phyloP scores from a whole-genome alignment of 495 filamentous ascomycete species.

The Bryoglossum gracile region DNA sequence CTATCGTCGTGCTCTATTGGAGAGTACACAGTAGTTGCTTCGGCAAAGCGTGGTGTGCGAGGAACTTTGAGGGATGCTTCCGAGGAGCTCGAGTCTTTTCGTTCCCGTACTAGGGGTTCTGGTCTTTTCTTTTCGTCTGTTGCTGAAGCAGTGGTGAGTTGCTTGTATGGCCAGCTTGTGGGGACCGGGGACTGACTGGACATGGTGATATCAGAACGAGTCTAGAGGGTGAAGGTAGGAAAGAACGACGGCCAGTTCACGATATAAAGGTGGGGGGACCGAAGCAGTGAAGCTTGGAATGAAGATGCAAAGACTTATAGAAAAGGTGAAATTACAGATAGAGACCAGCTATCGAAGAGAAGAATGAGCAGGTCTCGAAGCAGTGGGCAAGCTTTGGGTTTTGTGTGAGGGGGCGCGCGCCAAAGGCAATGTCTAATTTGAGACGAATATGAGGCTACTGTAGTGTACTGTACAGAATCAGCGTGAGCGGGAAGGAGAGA shows the following conservation, averaged over 20 bases:
- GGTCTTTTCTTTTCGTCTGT: slow-evolving; percentile 45
- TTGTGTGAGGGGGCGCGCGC: slow-evolving; percentile 42
- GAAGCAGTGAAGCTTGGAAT: not conserved
- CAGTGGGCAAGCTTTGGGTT: slow-evolving; percentile 38
- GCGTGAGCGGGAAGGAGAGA: slow-evolving; percentile 13
- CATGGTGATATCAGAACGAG: slow-evolving; percentile 18
- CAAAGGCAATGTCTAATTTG: slow-evolving; percentile 21
- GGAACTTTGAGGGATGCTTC: slow-evolving; percentile 54
- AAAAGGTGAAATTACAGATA: slow-evolving; percentile 30
- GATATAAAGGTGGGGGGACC: not conserved
- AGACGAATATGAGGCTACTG: slow-evolving; percentile 23
- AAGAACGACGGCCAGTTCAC: too few species aligned
- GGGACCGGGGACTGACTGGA: slow-evolving; percentile 17
- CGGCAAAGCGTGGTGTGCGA: slow-evolving; percentile 80
- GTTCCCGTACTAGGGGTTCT: slow-evolving; percentile 36
- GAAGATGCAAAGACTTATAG: slow-evolving; percentile 1
- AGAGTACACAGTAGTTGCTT: slow-evolving; percentile 82
- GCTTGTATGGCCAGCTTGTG: slow-evolving; percentile 14
- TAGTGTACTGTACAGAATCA: slow-evolving; percentile 20
- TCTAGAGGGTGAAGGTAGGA: too few species aligned
- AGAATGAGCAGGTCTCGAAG: slow-evolving; percentile 28
- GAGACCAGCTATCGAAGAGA: slow-evolving; percentile 48
- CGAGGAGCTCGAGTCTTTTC: slow-evolving; percentile 43
- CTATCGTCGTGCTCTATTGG: slow-evolving; percentile 56
- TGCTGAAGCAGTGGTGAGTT: slow-evolving; percentile 20